phyloP scores from a whole-genome alignment of 2,329 filamentous ascomycete species.

The Spiromastix sp. region DNA sequence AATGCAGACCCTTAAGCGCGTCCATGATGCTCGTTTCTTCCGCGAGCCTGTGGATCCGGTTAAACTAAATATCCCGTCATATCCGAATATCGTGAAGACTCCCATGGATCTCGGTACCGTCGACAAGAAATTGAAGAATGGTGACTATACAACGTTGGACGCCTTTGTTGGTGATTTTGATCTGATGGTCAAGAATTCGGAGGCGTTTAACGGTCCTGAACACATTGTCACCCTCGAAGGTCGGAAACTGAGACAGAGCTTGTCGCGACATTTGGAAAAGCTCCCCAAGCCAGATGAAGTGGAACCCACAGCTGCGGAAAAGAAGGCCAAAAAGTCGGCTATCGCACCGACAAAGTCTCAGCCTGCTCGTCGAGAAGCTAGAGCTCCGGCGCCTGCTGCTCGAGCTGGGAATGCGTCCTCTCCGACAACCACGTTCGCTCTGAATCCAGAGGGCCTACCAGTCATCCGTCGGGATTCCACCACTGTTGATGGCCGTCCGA shows the following conservation, averaged over 20 bases:
- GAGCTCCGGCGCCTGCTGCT: conserved; percentile 13
- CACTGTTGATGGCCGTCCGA: conserved; percentile 68
- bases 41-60: conserved; percentile 65
- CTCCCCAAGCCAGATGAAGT: conserved; percentile 47
- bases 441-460: conserved; percentile 67
- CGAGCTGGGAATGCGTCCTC: conserved; percentile 32
- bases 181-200: conserved; percentile 68
- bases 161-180: conserved; percentile 65
- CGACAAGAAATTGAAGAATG: conserved; percentile 65
- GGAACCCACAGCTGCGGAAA: conserved; percentile 53
- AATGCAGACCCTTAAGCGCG: conserved; percentile 60
- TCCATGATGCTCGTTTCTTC: conserved; percentile 68
- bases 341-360: conserved; percentile 28
- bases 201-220: conserved; percentile 68
- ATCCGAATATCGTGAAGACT: conserved; percentile 60
- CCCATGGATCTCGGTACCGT: conserved; percentile 81
- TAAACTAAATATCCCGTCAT: conserved; percentile 64
- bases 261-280: conserved; percentile 50
- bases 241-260: conserved; percentile 49
- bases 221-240: conserved; percentile 65
- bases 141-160: conserved; percentile 58
- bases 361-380: conserved; percentile 40
- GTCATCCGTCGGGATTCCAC: conserved; percentile 78
- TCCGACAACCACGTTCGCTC: conserved; percentile 55
- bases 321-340: conserved; percentile 41